phyloP scores from a whole-genome alignment of 2,329 filamentous ascomycete genomes.

The Pseudocercospora pini-densiflorae region DNA sequence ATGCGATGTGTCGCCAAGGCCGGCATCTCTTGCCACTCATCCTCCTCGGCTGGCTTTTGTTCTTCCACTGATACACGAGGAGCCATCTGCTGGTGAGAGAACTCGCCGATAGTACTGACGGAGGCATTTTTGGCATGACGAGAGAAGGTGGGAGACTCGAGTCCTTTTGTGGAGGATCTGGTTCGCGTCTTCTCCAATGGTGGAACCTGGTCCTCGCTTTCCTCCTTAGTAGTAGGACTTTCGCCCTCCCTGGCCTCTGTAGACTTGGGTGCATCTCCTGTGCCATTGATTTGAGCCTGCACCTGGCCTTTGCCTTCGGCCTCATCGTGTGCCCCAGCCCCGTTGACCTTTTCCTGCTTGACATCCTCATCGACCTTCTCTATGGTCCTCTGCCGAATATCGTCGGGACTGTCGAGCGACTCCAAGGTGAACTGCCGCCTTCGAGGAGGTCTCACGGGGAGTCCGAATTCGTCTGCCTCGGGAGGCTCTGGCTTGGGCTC shows the following conservation, averaged over 20 bases:
- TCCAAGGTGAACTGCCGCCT: constrained; percentile 35
- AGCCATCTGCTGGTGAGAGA: constrained; percentile 83
- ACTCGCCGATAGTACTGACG: constrained; percentile 67
- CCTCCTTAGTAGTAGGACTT: constrained; percentile 9
- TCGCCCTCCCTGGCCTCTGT: background rate
- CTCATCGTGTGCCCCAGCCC: background rate
- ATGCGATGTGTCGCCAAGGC: constrained; percentile 90
- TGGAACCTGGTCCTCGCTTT: constrained; percentile 12
- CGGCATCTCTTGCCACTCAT: constrained; percentile 94
- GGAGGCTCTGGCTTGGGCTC: constrained; percentile 32
- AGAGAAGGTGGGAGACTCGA: background rate
- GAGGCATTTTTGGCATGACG: constrained; percentile 29
- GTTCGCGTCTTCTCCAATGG: constrained; percentile 9
- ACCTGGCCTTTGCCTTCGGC: background rate
- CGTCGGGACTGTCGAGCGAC: constrained; percentile 32
- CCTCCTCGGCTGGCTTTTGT: constrained; percentile 56
- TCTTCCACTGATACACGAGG: constrained; percentile 47
- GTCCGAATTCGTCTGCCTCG: constrained; percentile 44
- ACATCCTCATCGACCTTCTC: constrained; percentile 30
- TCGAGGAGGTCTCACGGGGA: constrained; percentile 40
- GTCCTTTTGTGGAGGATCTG: constrained; percentile 10
- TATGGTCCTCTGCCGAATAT: constrained; percentile 24
- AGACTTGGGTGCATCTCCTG: background rate
- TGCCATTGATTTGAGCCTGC: constrained; percentile 10
- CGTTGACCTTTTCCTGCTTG: constrained; percentile 14